Conservation (phyloP, 768 basidiomycete genomes). For the Pleurotus pulmonarius region DNA sequence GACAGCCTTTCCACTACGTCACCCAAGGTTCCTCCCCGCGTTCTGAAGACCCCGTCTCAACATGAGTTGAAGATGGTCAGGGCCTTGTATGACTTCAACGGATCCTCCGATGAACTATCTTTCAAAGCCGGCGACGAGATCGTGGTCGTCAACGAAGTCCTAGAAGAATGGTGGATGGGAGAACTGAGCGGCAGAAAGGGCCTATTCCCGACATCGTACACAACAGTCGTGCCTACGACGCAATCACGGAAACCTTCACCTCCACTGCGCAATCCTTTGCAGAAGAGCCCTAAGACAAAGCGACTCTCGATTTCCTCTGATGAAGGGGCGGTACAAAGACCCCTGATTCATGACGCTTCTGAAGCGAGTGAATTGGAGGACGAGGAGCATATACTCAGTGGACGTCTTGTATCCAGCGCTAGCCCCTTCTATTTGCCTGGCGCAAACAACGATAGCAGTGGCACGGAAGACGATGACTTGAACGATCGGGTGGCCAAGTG, state of each 20-base stretch:
- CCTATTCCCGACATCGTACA: constrained; percentile 79
- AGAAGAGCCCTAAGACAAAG: constrained; percentile 3
- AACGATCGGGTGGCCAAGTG: constrained; percentile 11
- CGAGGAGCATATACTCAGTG: constrained; percentile 47
- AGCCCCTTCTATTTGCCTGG: constrained; percentile 36
- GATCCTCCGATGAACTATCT: constrained; percentile 73
- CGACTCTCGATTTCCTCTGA: constrained; percentile 13
- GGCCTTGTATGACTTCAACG: constrained; percentile 73
- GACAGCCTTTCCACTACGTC: constrained; percentile 22
- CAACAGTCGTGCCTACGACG: constrained; percentile 43
- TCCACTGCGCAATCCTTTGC: constrained; percentile 15
- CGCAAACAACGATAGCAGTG: constrained; percentile 3
- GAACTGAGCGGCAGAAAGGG: constrained; percentile 68
- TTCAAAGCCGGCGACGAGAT: constrained; percentile 77
- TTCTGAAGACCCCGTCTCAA: constrained; percentile 47
- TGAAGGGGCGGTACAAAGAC: constrained; percentile 14
- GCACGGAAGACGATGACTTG: constrained; percentile 5
- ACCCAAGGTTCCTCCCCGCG: constrained; percentile 33
- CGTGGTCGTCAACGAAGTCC: constrained; percentile 70
- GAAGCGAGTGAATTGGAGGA: constrained; percentile 31
- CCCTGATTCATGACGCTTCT: constrained; percentile 17
- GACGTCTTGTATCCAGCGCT: constrained; percentile 34
- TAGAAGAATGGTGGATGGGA: constrained; percentile 93
- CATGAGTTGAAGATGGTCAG: constrained; percentile 55
- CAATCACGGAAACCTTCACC: constrained; percentile 24